Base-by-base conservation (phyloP, 2,329 filamentous ascomycete genomes). In the Fusarium robinianum region DNA sequence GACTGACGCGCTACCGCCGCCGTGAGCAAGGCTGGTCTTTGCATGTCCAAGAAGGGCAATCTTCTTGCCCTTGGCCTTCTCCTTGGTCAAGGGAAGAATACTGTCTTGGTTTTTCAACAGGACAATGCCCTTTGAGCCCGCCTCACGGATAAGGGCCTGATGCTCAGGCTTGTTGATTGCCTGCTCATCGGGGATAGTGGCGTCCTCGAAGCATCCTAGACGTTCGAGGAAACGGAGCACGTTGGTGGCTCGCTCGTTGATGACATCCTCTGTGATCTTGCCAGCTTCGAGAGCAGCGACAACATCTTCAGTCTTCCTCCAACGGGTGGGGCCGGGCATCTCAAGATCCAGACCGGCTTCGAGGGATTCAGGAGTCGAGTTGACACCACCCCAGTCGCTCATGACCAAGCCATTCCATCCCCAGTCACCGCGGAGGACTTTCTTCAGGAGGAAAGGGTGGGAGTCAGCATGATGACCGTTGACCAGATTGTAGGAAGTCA, bases 61-160 rank as follows among this genome's bases (percentile, higher is more conserved):
- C 39, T 59, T 65, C 43, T 65, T 67, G 22, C 63, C 63, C 44
- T 60, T 60, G 14, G 64, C 43, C 44, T 60, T 61, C 1, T 63
- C 60, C 22, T 53, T 62, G 3, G 77, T 71, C 53, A 85, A 76
- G 4, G 83, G 83, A 11, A 86, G 67, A 9, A 84, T 64, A 4
- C 67, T 66, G 5, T 75, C 72, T 46, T 83, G 75, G 52, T 86
- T 86, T 65, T 85, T 86, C 35, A 86, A 64, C 8, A 86, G 67
- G 1, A 81, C 83, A 17, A 86, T 63, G 1, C 83, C 83, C 62
- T 85, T 79, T 6, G 61, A 57, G 10, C 61, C 61, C 22, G 58
- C 61, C 32, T 64, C 61, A 15, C 62, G 51, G n/a, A 64, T 64
- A 7, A 64, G 39, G 11, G 60, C 54, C 8, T 51, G 60, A 14